Percentiles rank a stretch among this genome's conserved stretches.
Conservation (phyloP, 2,329 filamentous ascomycete genomes). For the Cephalotrichum gorgonifer region DNA sequence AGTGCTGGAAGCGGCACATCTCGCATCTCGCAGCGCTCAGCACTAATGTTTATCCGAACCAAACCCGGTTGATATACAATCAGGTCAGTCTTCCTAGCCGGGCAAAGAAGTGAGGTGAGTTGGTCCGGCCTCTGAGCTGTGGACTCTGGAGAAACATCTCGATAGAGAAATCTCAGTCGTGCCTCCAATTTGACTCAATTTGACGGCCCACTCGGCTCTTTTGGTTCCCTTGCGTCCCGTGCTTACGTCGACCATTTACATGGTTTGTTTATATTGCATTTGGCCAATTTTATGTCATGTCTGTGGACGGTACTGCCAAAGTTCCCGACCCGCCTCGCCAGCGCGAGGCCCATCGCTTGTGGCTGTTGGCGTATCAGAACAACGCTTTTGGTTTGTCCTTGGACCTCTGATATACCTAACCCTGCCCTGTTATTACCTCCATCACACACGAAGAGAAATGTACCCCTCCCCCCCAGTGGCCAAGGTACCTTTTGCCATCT, state of each 20-base stretch:
- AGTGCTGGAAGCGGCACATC: too few relatives aligned
- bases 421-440: conserved; percentile 10
- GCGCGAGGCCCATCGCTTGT: background rate
- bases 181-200: background rate
- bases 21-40: background rate
- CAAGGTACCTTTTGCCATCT: background rate
- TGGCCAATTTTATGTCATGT: background rate
- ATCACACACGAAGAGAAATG: background rate
- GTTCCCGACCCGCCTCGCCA: background rate
- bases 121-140: too few relatives aligned
- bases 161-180: background rate
- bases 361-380: background rate
- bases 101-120: too few relatives aligned
- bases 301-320: background rate
- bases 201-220: background rate
- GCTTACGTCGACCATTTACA: background rate
- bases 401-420: conserved; percentile 11
- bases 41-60: background rate
- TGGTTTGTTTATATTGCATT: background rate
- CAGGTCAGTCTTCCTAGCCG: background rate
- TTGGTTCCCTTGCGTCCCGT: background rate
- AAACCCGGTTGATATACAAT: background rate
- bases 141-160: background rate
- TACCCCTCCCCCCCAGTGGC: background rate
- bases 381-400: conserved; percentile 4